Conservation (phyloP, 139 green algal genomes). For the Chlamydomonas incerta region DNA sequence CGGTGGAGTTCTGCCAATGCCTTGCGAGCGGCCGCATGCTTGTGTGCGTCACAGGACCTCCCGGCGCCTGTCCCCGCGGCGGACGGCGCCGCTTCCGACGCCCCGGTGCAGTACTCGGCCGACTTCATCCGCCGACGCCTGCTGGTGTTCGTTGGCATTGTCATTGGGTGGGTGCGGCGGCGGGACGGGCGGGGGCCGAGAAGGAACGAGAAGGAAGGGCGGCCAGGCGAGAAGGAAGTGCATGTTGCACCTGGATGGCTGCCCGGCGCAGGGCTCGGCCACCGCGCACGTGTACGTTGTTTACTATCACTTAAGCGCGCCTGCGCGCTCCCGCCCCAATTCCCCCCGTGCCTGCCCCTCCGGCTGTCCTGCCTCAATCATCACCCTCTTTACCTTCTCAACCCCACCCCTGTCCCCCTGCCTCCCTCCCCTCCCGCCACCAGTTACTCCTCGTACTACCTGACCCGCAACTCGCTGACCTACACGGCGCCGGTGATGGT, state of each 20-base stretch:
- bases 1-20: too few relatives aligned
- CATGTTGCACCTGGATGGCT: too few relatives aligned
- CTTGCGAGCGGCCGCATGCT: too few relatives aligned
- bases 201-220: neutral
- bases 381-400: neutral
- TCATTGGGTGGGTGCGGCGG: slow-evolving; percentile 77
- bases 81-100: neutral
- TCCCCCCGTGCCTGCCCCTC: too few relatives aligned
- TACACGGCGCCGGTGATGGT: slow-evolving; percentile 96
- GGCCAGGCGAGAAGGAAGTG: neutral
- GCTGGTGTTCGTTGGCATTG: slow-evolving; percentile 85
- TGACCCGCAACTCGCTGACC: slow-evolving; percentile 94
- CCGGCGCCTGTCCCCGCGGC: neutral
- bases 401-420: neutral
- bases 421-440: neutral
- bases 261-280: too few relatives aligned
- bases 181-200: too few relatives aligned
- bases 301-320: too few relatives aligned
- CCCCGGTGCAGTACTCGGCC: slow-evolving; percentile 51
- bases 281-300: too few relatives aligned
- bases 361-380: neutral
- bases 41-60: too few relatives aligned
- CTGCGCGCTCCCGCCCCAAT: too few relatives aligned
- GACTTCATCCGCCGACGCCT: slow-evolving; percentile 76
- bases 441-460: slow-evolving; percentile 92